Evolutionary conservation across 345 rosid species (phyloP).

Genomic region (Linum trigynum): DNA sequence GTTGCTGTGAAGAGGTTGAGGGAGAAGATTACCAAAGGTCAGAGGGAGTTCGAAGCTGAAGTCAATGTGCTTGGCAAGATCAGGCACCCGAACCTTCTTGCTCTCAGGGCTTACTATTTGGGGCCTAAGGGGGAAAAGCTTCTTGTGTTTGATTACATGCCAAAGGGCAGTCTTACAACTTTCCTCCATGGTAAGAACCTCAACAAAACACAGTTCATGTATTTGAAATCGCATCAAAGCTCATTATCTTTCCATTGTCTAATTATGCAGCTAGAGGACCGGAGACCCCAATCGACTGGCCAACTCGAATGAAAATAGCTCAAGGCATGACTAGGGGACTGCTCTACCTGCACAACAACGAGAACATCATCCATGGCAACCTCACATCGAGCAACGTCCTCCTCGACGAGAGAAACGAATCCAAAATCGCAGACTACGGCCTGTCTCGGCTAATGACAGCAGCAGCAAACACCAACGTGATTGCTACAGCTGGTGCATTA

Average conservation of each 20-base stretch:
- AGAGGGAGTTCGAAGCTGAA: conserved; percentile 71
- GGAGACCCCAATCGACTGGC: conserved; percentile 61
- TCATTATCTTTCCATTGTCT: neutral
- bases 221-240: neutral
- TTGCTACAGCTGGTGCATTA: conserved; percentile 69
- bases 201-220: neutral
- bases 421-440: conserved; percentile 74
- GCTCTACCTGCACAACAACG: conserved; percentile 63
- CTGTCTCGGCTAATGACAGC: conserved; percentile 66
- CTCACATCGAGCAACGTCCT: conserved; percentile 73
- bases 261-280: conserved; percentile 73
- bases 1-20: conserved; percentile 83
- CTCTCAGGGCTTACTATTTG: conserved; percentile 78
- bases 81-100: conserved; percentile 64
- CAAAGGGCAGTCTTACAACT: conserved; percentile 81
- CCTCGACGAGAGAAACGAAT: conserved; percentile 49
- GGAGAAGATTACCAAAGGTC: conserved; percentile 81
- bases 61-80: conserved; percentile 65
- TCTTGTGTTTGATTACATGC: conserved; percentile 86
- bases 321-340: conserved; percentile 57
- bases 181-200: conserved; percentile 60
- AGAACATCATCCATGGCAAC: conserved; percentile 71
- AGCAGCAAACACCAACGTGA: conserved; percentile 68
- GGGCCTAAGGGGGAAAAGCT: conserved; percentile 98
- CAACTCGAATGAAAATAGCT: conserved; percentile 73